A percentile compares a stretch with the other conserved stretches of the same genome.
Evolutionary conservation across 2,329 filamentous ascomycete species (phyloP).

Genomic region (Phymatotrichopsis omnivora): DNA sequence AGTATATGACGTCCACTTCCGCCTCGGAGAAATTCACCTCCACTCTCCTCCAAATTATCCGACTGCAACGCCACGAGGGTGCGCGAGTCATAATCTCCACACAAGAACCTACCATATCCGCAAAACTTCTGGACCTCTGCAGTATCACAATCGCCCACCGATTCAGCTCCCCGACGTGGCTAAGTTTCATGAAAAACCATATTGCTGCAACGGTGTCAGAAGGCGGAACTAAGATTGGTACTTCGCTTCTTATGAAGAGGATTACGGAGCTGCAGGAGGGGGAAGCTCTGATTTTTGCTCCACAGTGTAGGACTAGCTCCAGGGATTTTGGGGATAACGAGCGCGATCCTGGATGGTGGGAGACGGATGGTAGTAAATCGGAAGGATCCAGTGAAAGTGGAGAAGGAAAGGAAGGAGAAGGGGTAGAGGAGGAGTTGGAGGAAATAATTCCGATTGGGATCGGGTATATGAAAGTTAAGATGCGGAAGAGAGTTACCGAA

Average conservation of each 20-base stretch:
- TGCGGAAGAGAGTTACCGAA: slow-evolving; percentile 24
- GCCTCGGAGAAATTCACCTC: slow-evolving; percentile 52
- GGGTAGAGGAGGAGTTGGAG: slow-evolving; percentile 5
- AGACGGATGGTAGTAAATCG: neutral
- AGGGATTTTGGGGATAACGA: slow-evolving; percentile 11
- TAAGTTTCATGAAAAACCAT: slow-evolving; percentile 36
- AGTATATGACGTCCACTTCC: slow-evolving; percentile 51
- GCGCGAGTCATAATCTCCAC: slow-evolving; percentile 61
- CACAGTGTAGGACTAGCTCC: slow-evolving; percentile 7
- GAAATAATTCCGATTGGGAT: slow-evolving; percentile 16
- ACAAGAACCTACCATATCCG: slow-evolving; percentile 64
- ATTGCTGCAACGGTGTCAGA: slow-evolving; percentile 22
- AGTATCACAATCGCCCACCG: slow-evolving; percentile 62
- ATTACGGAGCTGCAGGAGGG: slow-evolving; percentile 21
- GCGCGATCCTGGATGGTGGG: slow-evolving; percentile 1
- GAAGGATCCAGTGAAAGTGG: neutral
- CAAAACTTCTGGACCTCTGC: slow-evolving; percentile 59
- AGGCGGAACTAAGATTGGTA: slow-evolving; percentile 4
- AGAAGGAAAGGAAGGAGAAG: slow-evolving; percentile 6
- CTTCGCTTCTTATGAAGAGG: slow-evolving; percentile 12
- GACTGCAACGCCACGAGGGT: slow-evolving; percentile 60
- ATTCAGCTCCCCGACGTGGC: slow-evolving; percentile 59
- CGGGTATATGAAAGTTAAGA: slow-evolving; percentile 23
- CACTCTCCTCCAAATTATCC: slow-evolving; percentile 51
- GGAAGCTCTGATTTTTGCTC: slow-evolving; percentile 25